Evolutionary conservation across 2,329 filamentous ascomycete genomes (phyloP), one percentile per base, ranked within the genome.

Genomic region (Colletotrichum gigasporum): DNA sequence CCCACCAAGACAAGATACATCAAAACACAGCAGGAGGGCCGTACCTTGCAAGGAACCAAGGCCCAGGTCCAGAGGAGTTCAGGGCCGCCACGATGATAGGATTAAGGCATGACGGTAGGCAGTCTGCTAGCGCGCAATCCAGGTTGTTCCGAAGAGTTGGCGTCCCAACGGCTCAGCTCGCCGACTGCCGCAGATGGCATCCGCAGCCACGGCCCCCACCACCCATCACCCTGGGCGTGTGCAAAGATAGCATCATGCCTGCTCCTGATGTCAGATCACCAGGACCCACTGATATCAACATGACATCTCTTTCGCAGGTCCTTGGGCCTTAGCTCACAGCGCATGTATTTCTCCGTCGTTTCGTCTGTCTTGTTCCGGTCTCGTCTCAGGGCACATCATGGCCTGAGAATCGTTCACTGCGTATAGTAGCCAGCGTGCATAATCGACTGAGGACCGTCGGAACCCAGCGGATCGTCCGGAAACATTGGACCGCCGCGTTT

Each of bases 201-300:
- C 55, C 55, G 47, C 61, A 47, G 48, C 45, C 57, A 65, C 44
- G 37, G 34, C 22, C 26, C 39, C 63, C 55, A 53, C 61, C 28
- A 45, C 30, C 16, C 18, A 48, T 12, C 32, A 53, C 47, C 42
- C 59, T 61, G 26, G 61, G 48, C 61, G 48, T 54, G 34, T 48
- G 54, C 41, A 48, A 45, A 58, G 52, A 37, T 48, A 53, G 61
- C 48, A 64, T 60, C 47, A 65, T 56, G 58, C 28, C 47, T 65
- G 56, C 32, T 61, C 59, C 59, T 63, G 32, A 52, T 61, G 61
- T 64, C 56, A 54, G 42, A 61, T 64, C 56, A 61, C n/a, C 39
- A 28, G n/a, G 61, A 20, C 32, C 56, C 61, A 64, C 61, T 61
- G 61, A 61, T 64, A 64, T 64, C 56, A 64, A 61, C 48, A 54